Base-by-base conservation (phyloP, 2,329 filamentous ascomycete genomes). In the Diaporthe sp. region DNA sequence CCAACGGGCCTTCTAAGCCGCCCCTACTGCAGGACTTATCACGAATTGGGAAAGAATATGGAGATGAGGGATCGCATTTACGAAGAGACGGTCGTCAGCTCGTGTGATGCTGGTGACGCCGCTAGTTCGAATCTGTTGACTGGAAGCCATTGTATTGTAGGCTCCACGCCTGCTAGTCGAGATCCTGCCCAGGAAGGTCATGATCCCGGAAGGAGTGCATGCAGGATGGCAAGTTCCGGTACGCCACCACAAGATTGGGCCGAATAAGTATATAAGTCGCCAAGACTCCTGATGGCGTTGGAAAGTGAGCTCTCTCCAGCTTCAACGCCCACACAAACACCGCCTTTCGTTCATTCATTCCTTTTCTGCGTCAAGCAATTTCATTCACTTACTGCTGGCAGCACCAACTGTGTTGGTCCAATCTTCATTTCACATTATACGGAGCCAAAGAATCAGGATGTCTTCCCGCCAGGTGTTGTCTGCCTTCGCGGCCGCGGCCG, bases 401-500 rank as follows among this genome's bases (percentile, higher is more conserved):
- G 74, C 71, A 60, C 64, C 50, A 66, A 67, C 12, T 54, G 54
- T 33, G 13, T 50, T 50, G 28, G 25, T 12, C 33, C 25, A 25
- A 58, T 19, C n/a, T n/a, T 28, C 7, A 13, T 35, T 35, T 40
- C 30, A 12, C 3, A 60, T n/a, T 25, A 30, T 10, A 28, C 22
- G 8, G 13, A 28, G 7, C 33, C 25, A 3, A 55, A 42, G n/a
- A 1, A 3, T 12, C 19, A 71, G 54, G 4, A 76, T 76, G 74
- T 19, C 72, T 30, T 71, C 58, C 30, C 71, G 60, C 54, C 69
- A 71, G 9, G n/a, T 61, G 5, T 50, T 76, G 35, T 67, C 60
- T 55, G 72, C 74, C 54, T 52, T 76, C n/a, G 74, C 54, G 45
- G 52, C 52, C 5, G 67, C 52, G 38, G 52, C 60, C 77, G 81